Base-by-base conservation (phyloP, 805 yeast species). In the Candida loeiensis region DNA sequence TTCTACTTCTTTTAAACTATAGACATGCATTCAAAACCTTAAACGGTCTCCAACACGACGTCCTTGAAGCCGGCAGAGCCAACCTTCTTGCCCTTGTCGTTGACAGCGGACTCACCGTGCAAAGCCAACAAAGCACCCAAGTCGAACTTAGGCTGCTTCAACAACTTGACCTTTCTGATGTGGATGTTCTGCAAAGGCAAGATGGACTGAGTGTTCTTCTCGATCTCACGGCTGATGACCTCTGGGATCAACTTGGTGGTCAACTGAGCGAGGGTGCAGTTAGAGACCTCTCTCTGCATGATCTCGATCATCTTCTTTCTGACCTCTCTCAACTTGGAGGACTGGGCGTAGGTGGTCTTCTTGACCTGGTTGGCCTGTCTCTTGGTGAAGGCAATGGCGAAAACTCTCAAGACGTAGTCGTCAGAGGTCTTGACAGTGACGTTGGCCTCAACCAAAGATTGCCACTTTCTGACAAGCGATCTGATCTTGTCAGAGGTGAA, bases 381-480 rank as follows among this genome's bases (percentile, higher is more conserved):
- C 82, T 84, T 89, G 78, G 98, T 90, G 95, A 90, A 90, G 53
- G 95, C 98, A 77, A 90, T 88, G 71, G 90, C 93, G 72, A 90
- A 90, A 56, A 90, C 79, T 77, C 98, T 88, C 69, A 90, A 78
- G 63, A 85, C 87, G 86, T 90, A 89, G 73, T 91, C 98, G 68
- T 90, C 97, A 55, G 95, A 71, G 65, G 98, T 90, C 85, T 90
- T 90, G 66, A 88, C 96, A 59, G 97, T 89, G 61, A 89, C 96
- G 72, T 87, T 86, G 65, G 95, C 93, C 80, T 90, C 98, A 59
- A 90, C 93, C 73, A 90, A 79, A 55, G 96, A 81, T 80, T 90
- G 98, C 97, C 97, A 90, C 76, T 90, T 90, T 82, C 96, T 87
- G 52, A 90, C 96, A 72, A 90, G 80, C 45, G 96, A 89, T 78